phyloP scores from a whole-genome alignment of 148 eudicot genomes.

The Rhododendron griersonianum region DNA sequence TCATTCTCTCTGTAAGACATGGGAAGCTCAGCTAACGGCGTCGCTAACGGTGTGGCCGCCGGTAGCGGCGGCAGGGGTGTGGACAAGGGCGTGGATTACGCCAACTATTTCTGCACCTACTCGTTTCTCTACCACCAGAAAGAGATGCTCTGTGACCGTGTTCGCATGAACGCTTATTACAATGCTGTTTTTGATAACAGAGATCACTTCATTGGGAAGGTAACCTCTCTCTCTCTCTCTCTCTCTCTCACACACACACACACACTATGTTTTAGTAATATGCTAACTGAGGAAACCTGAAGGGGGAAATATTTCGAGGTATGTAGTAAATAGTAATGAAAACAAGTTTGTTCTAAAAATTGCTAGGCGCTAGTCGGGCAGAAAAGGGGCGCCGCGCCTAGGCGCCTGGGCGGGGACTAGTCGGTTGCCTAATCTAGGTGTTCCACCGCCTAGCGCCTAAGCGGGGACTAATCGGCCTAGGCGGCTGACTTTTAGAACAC shows the following conservation, averaged over 20 bases:
- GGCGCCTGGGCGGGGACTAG: too few relatives aligned
- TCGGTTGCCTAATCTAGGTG: too few relatives aligned
- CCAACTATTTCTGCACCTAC: constrained; percentile 95
- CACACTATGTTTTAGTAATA: not conserved
- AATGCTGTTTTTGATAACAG: constrained; percentile 69
- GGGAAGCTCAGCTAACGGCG: constrained; percentile 43
- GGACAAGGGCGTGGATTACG: constrained; percentile 86
- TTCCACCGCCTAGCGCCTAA: too few relatives aligned
- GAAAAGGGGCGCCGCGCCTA: too few relatives aligned
- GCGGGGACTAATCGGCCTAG: too few relatives aligned
- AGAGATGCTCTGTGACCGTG: constrained; percentile 94
- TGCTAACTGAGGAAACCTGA: not conserved
- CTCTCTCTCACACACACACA: not conserved
- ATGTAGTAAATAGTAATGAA: not conserved
- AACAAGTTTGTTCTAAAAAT: too few relatives aligned
- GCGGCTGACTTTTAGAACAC: too few relatives aligned
- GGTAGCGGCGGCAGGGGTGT: constrained; percentile 33
- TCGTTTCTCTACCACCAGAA: constrained; percentile 92
- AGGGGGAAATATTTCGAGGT: not conserved
- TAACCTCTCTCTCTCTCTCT: constrained; percentile 9
- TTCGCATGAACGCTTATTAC: constrained; percentile 90
- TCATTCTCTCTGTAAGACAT: constrained; percentile 7
- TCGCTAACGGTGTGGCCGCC: constrained; percentile 1
- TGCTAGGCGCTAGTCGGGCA: too few relatives aligned
- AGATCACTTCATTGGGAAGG: constrained; percentile 82